A percentile compares a stretch with the other conserved stretches of the same genome.
phyloP scores from a whole-genome alignment of 441 rosid species.

The Gossypium schwendimanii region DNA sequence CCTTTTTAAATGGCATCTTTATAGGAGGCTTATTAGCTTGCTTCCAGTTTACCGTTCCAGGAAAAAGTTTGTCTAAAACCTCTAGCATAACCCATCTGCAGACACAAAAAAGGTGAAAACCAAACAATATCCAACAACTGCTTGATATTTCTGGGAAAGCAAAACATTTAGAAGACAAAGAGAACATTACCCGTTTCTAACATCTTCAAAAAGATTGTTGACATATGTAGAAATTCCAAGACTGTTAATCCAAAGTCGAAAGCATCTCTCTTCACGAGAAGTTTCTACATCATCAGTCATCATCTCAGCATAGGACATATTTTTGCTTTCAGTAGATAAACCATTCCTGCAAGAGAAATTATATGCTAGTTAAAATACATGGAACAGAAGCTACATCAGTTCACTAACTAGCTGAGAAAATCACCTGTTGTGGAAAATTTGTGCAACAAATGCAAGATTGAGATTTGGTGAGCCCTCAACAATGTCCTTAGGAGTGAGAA shows the following conservation, averaged over 20 bases:
- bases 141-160: background rate
- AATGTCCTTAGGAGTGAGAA: slow-evolving; percentile 77
- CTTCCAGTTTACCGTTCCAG: slow-evolving; percentile 85
- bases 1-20: slow-evolving; percentile 90
- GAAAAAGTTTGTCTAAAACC: slow-evolving; percentile 75
- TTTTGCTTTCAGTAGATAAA: slow-evolving; percentile 52
- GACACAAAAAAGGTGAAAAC: slow-evolving; percentile 18
- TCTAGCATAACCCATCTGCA: slow-evolving; percentile 89
- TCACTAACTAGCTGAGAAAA: background rate
- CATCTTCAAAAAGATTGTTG: slow-evolving; percentile 87
- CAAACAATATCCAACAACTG: slow-evolving; percentile 12
- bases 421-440: slow-evolving; percentile 90
- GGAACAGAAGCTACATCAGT: background rate
- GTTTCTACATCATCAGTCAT: slow-evolving; percentile 91
- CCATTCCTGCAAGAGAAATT: slow-evolving; percentile 70
- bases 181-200: slow-evolving; percentile 73
- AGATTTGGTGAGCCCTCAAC: slow-evolving; percentile 96
- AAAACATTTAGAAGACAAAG: background rate
- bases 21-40: slow-evolving; percentile 85
- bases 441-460: slow-evolving; percentile 94
- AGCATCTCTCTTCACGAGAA: slow-evolving; percentile 96
- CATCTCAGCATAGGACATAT: slow-evolving; percentile 83
- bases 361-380: slow-evolving; percentile 6
- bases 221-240: slow-evolving; percentile 74
- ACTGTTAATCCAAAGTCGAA: slow-evolving; percentile 98